phyloP scores from a whole-genome alignment of 148 eudicot species.

The Oxyria digyna region DNA sequence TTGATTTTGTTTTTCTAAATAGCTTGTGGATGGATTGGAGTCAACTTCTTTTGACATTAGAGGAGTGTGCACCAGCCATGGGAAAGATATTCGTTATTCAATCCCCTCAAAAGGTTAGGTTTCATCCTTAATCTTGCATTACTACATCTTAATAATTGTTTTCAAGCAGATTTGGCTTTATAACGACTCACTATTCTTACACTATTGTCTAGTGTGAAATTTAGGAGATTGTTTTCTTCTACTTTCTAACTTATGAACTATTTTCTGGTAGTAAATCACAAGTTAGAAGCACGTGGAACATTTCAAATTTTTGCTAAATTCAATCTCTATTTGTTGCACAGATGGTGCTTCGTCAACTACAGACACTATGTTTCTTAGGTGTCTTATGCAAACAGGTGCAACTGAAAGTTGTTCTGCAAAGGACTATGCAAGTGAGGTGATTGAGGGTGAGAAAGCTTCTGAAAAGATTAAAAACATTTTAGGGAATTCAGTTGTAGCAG shows the following conservation, averaged over 20 bases:
- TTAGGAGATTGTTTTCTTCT: not conserved
- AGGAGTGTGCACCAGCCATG: conserved; percentile 19
- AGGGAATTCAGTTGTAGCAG: conserved; percentile 36
- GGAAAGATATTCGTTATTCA: conserved; percentile 22
- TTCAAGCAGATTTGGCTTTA: not conserved
- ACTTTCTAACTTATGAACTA: too few species aligned
- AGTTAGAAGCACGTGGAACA: too few species aligned
- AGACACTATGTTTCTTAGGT: conserved; percentile 32
- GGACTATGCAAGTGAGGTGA: conserved; percentile 23
- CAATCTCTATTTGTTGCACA: too few species aligned
- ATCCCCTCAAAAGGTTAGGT: conserved; percentile 41
- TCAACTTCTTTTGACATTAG: conserved; percentile 31
- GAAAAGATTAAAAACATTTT: conserved; percentile 35
- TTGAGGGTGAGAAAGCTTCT: conserved; percentile 25
- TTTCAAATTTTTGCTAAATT: too few species aligned
- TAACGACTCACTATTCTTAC: not conserved
- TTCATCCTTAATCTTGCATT: not conserved
- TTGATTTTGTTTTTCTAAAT: conserved; percentile 11
- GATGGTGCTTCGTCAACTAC: conserved; percentile 33
- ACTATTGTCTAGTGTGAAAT: not conserved
- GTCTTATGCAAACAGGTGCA: conserved; percentile 60
- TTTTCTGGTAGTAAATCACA: too few species aligned
- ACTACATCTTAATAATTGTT: not conserved
- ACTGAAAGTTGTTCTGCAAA: conserved; percentile 59
- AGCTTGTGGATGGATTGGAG: conserved; percentile 70